Evolutionary conservation across 371 early-diverging fungal species (phyloP).

Genomic region (Rhizopus stolonifer): DNA sequence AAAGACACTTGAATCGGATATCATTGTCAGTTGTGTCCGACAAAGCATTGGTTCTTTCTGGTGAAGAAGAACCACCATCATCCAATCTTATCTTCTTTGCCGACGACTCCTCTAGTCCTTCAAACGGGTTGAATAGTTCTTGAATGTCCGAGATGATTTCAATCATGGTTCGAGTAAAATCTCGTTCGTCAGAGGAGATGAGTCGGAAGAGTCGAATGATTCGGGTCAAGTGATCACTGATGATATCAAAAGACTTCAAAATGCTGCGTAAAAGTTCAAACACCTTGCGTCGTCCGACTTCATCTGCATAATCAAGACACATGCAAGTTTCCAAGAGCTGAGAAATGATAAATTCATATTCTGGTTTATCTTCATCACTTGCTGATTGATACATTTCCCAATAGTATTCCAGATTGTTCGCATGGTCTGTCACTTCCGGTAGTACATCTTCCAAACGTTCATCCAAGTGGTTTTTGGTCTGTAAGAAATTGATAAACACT

Average conservation of each 20-base stretch:
- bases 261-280: conserved; percentile 76
- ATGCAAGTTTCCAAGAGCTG: conserved; percentile 77
- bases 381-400: conserved; percentile 47
- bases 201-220: conserved; percentile 72
- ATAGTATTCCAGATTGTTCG: conserved; percentile 68
- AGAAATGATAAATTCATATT: conserved; percentile 72
- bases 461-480: conserved; percentile 49
- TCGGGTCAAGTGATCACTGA: conserved; percentile 68
- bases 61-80: background rate
- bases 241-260: conserved; percentile 66
- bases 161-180: conserved; percentile 78
- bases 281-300: conserved; percentile 82
- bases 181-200: conserved; percentile 78
- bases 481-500: conserved; percentile 55
- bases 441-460: conserved; percentile 67
- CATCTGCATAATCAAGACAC: conserved; percentile 83
- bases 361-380: conserved; percentile 7
- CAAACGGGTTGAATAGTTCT: conserved; percentile 2
- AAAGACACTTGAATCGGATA: conserved; percentile 47
- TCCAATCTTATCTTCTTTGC: conserved; percentile 19
- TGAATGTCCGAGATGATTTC: conserved; percentile 69
- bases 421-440: conserved; percentile 74
- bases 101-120: conserved; percentile 1
- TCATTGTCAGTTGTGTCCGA: background rate
- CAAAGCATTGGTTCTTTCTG: background rate